phyloP scores from a whole-genome alignment of 31 red algal species.

The Asparagopsis taxiformis region DNA sequence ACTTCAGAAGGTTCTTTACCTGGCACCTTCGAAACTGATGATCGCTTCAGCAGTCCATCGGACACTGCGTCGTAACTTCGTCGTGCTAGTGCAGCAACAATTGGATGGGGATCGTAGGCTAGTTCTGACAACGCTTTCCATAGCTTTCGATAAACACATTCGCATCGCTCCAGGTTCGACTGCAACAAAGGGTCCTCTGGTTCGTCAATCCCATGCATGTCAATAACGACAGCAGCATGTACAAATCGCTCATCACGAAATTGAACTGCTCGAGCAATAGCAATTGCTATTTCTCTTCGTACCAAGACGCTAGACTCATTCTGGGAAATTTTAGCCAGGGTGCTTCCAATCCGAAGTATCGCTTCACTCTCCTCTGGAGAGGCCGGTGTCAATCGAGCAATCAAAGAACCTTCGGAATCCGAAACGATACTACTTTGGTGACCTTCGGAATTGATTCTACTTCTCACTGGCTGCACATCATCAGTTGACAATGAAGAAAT shows the following conservation, averaged over 20 bases:
- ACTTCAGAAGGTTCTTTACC: neutral
- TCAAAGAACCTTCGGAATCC: neutral
- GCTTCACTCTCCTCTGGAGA: slow-evolving; percentile 9
- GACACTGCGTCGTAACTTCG: slow-evolving; percentile 38
- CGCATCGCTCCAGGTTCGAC: slow-evolving; percentile 12
- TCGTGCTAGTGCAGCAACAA: slow-evolving; percentile 57
- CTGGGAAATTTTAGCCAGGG: slow-evolving; percentile 20
- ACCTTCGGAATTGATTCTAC: too few relatives aligned
- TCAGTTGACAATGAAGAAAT: too few relatives aligned
- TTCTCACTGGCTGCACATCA: too few relatives aligned
- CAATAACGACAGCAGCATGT: slow-evolving; percentile 21
- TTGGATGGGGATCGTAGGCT: slow-evolving; percentile 60
- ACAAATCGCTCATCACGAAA: slow-evolving; percentile 24
- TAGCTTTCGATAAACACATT: slow-evolving; percentile 24
- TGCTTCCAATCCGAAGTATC: slow-evolving; percentile 28
- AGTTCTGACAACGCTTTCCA: slow-evolving; percentile 56
- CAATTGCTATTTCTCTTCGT: slow-evolving; percentile 46
- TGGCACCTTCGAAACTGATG: neutral
- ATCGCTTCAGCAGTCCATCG: neutral
- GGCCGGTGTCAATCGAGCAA: neutral
- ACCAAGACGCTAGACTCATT: slow-evolving; percentile 57
- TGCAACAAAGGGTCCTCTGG: neutral
- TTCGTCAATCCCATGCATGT: slow-evolving; percentile 27
- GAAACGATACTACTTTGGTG: neutral
- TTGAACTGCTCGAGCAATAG: slow-evolving; percentile 28